phyloP scores from a whole-genome alignment of 192 early-diverging fungal species.

The Entomortierella chlamydospora region DNA sequence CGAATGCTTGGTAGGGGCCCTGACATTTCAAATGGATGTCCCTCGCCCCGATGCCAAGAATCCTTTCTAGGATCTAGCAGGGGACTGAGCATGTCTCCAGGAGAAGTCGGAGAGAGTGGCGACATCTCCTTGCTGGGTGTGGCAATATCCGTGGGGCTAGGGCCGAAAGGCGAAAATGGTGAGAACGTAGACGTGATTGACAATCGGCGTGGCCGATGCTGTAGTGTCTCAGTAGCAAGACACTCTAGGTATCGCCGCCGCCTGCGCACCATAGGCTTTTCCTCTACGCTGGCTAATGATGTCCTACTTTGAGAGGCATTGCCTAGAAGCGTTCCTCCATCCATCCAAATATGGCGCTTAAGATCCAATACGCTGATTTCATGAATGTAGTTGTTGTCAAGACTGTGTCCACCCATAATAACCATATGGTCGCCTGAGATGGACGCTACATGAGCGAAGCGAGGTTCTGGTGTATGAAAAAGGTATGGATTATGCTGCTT shows the following conservation, averaged over 20 bases:
- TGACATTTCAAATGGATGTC: conserved; percentile 34
- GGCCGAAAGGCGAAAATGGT: neutral
- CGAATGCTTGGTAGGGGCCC: neutral
- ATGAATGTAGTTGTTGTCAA: conserved; percentile 68
- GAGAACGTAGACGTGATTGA: neutral
- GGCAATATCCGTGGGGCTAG: neutral
- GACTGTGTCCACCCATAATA: conserved; percentile 74
- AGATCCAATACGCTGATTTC: conserved; percentile 77
- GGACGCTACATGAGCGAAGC: conserved; percentile 74
- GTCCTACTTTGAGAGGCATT: conserved; percentile 11
- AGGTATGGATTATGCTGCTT: conserved; percentile 20
- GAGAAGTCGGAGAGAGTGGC: neutral
- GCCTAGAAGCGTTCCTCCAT: conserved; percentile 15
- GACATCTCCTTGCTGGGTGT: neutral
- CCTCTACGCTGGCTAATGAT: conserved; percentile 17
- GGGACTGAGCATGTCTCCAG: conserved; percentile 6
- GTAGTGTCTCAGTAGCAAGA: conserved; percentile 12
- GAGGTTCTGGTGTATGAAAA: conserved; percentile 60
- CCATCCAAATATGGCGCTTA: conserved; percentile 65
- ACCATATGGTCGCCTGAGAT: conserved; percentile 67
- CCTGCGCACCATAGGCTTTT: conserved; percentile 37
- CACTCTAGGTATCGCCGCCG: conserved; percentile 37
- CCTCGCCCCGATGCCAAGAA: conserved; percentile 53
- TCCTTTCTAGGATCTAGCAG: conserved; percentile 43
- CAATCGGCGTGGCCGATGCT: neutral